Percentiles rank a stretch among this genome's conserved stretches.
phyloP scores from a whole-genome alignment of 2,329 filamentous ascomycete genomes.

The Amesomyces nigricolor region DNA sequence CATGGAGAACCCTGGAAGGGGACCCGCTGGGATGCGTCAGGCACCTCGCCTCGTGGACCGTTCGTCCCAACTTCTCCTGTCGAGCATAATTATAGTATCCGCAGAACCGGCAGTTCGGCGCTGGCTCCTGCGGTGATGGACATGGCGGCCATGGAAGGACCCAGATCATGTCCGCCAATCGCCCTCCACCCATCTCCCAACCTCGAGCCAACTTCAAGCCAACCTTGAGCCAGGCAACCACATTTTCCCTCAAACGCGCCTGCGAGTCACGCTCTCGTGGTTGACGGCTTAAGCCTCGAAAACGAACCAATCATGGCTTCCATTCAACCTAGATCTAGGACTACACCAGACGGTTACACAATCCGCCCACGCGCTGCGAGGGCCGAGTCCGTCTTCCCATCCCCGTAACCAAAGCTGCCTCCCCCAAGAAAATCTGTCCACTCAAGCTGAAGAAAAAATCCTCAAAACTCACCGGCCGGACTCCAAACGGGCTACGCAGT shows the following conservation, averaged over 20 bases:
- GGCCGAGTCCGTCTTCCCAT: neutral
- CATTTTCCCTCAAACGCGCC: neutral
- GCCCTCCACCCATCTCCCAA: too few species aligned
- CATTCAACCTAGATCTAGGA: neutral
- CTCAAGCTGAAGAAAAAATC: neutral
- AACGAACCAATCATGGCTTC: neutral
- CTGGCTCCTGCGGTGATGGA: too few species aligned
- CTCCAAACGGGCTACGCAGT: too few species aligned
- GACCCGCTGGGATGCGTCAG: too few species aligned
- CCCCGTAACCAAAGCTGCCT: neutral
- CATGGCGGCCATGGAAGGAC: too few species aligned
- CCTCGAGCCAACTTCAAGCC: too few species aligned
- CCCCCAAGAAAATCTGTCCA: neutral
- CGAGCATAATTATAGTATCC: too few species aligned
- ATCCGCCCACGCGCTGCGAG: constrained; percentile 2
- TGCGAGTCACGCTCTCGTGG: neutral
- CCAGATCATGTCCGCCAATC: too few species aligned
- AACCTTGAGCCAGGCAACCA: neutral
- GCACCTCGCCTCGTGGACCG: too few species aligned
- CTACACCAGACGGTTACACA: constrained; percentile 1
- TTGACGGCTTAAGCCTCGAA: neutral
- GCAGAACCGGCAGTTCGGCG: too few species aligned
- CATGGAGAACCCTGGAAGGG: too few species aligned
- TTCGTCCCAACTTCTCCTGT: too few species aligned
- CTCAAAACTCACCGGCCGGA: neutral